phyloP scores from a whole-genome alignment of 805 yeast species.

The Suhomyces vadensis region DNA sequence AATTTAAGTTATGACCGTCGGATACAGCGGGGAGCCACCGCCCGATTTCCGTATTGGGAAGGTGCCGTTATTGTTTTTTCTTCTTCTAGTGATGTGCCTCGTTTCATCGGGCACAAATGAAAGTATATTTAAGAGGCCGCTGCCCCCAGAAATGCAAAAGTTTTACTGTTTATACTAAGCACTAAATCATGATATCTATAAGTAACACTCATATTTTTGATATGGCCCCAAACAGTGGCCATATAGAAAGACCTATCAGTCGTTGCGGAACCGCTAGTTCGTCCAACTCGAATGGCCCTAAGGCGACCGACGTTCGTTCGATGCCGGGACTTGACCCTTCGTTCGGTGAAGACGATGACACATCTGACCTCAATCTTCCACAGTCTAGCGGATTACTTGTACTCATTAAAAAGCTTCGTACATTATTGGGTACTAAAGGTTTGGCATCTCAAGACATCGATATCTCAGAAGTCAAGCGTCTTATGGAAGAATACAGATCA shows the following conservation, averaged over 20 bases:
- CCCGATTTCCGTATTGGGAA: not conserved
- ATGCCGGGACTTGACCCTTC: not conserved
- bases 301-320: not conserved
- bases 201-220: not conserved
- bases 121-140: slow-evolving; percentile 1
- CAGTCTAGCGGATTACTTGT: slow-evolving; percentile 15
- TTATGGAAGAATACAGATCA: slow-evolving; percentile 51
- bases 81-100: not conserved
- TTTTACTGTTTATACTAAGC: not conserved
- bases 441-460: slow-evolving; percentile 52
- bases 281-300: not conserved
- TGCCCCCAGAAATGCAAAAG: not conserved
- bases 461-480: slow-evolving; percentile 42
- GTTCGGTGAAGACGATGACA: not conserved
- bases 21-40: not conserved
- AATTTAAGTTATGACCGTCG: not conserved
- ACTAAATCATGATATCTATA: not conserved
- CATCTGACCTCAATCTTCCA: slow-evolving; percentile 1
- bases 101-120: slow-evolving; percentile 5
- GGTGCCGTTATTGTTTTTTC: not conserved
- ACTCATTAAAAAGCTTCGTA: slow-evolving; percentile 30
- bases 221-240: not conserved
- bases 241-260: not conserved
- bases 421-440: slow-evolving; percentile 32
- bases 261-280: slow-evolving; percentile 22